phyloP scores from a whole-genome alignment of 495 filamentous ascomycete species.

The Penicillium desertorum region DNA sequence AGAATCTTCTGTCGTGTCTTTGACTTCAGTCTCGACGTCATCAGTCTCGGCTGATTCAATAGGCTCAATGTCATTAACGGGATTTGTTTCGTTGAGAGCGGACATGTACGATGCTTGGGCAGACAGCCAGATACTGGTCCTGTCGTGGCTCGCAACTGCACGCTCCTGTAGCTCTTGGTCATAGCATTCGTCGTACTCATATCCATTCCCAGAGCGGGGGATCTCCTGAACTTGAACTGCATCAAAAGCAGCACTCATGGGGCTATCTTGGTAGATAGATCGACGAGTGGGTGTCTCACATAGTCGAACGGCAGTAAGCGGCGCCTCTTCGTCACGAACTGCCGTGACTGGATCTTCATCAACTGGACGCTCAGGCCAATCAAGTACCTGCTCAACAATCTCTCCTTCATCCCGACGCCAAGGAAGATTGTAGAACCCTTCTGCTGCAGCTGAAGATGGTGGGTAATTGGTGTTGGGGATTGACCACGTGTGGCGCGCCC shows the following conservation, averaged over 20 bases:
- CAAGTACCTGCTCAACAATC: conserved; percentile 66
- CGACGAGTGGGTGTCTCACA: conserved; percentile 26
- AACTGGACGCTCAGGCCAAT: conserved; percentile 53
- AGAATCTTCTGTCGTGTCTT: conserved; percentile 20
- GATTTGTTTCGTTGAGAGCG: conserved; percentile 65
- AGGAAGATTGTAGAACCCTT: conserved; percentile 79
- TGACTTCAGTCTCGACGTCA: conserved; percentile 18
- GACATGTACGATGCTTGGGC: conserved; percentile 76
- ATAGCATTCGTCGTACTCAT: conserved; percentile 71
- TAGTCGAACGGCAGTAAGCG: conserved; percentile 61
- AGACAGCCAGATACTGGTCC: conserved; percentile 78
- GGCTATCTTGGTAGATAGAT: conserved; percentile 30
- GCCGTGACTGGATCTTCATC: conserved; percentile 45
- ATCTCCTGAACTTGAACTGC: conserved; percentile 40
- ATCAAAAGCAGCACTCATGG: conserved; percentile 34
- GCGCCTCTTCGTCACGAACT: conserved; percentile 52
- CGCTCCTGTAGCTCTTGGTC: conserved; percentile 62
- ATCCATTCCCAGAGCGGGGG: conserved; percentile 40
- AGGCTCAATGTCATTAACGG: conserved; percentile 47
- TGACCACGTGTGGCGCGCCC: conserved; percentile 76
- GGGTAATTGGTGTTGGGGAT: conserved; percentile 47
- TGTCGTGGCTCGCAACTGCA: conserved; percentile 67
- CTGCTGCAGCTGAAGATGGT: conserved; percentile 75
- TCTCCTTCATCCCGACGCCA: conserved; percentile 56
- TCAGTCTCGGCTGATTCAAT: conserved; percentile 29